phyloP scores from a whole-genome alignment of 2,329 filamentous ascomycete genomes.

The Byssoonygena ceratinophila region DNA sequence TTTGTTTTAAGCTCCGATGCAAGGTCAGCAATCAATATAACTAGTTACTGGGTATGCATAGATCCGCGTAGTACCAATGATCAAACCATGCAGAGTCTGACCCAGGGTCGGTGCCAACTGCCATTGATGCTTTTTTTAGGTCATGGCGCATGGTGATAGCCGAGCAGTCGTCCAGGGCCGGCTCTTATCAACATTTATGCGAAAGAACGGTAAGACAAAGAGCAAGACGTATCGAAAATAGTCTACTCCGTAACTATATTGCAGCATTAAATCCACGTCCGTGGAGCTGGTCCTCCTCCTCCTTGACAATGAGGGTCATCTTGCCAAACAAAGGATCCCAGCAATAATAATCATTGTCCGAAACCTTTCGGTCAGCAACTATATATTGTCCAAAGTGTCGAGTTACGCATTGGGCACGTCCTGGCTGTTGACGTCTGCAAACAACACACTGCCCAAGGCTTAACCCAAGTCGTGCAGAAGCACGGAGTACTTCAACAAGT shows the following conservation, averaged over 20 bases:
- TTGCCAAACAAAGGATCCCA: not conserved
- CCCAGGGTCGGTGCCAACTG: no score
- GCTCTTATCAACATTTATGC: not conserved
- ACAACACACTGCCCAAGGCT: no score
- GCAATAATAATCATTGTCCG: not conserved
- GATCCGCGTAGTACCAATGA: not conserved
- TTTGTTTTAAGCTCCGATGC: not conserved
- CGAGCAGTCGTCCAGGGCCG: not conserved
- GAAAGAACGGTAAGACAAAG: not conserved
- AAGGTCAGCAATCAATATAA: not conserved
- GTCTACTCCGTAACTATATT: not conserved
- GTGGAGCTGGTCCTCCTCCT: not conserved
- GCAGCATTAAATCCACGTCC: not conserved
- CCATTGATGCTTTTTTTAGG: not conserved
- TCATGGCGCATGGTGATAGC: not conserved
- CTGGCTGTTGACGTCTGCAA: no score
- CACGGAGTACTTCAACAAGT: no score
- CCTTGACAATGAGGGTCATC: no score
- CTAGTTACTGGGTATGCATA: not conserved
- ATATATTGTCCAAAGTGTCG: no score
- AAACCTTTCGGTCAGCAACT: not conserved
- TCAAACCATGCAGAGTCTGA: not conserved
- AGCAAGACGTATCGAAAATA: not conserved
- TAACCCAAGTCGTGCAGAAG: no score
- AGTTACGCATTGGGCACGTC: no score